Percentiles rank a stretch among this genome's conserved stretches.
Evolutionary conservation across 306 rosid species (phyloP).

Genomic region (Pyrus betulifolia): DNA sequence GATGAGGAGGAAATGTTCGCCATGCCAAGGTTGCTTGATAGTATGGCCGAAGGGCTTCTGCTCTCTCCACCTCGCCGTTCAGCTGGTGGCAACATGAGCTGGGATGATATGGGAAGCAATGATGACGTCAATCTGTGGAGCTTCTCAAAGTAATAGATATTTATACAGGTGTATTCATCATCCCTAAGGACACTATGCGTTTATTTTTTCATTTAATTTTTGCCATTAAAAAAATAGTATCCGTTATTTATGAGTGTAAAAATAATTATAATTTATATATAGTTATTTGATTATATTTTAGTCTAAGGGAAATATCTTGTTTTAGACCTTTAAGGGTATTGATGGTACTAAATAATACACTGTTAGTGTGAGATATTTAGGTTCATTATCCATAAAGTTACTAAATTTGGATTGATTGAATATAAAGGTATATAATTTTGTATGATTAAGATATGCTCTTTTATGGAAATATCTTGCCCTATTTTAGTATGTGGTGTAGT

Average conservation of each 20-base stretch:
- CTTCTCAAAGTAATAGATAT: not conserved
- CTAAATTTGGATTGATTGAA: not conserved
- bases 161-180: not conserved
- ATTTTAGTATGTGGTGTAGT: not conserved
- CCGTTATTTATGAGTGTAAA: no score
- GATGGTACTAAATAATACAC: not conserved
- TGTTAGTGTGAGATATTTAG: not conserved
- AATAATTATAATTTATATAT: no score
- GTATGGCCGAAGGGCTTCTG: conserved; percentile 51
- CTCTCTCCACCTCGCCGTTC: conserved; percentile 29
- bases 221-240: not conserved
- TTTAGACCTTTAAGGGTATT: not conserved
- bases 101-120: conserved; percentile 22
- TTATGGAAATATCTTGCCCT: not conserved
- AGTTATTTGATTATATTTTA: no score
- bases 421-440: not conserved
- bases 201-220: no score
- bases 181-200: not conserved
- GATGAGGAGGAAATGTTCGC: conserved; percentile 29
- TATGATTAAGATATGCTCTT: not conserved
- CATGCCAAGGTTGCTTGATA: conserved; percentile 30
- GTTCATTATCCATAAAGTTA: not conserved
- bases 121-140: conserved; percentile 1
- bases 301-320: not conserved
- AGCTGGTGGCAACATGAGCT: not conserved